Base-by-base conservation (phyloP, 768 basidiomycete genomes). In the Thelephora ganbajun region DNA sequence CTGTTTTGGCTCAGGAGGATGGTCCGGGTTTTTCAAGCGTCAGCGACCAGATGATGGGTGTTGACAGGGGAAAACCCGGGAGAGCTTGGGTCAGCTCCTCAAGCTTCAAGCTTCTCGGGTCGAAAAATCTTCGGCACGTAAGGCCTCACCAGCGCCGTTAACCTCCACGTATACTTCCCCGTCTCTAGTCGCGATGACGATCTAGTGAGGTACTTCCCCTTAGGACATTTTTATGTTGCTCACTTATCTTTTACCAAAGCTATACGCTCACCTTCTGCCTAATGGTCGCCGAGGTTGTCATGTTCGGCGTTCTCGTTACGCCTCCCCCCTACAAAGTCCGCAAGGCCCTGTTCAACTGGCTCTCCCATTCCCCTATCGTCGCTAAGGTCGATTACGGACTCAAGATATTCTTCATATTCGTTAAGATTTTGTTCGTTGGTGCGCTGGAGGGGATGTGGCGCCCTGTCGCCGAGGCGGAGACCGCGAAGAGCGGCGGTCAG, bases 331-430 rank as follows among this genome's bases (percentile, higher is more conserved):
- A 87, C 63, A 61, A 68, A 5, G 54, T 89, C 52, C 77, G 77
- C 59, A 82, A 84, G 69, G 58, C 59, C 0, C 61, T 93, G 43
- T 89, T 94, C 55, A 67, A 63, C 18, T 88, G 83, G 66, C 70
- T 86, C 45, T 76, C 79, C 0, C 76, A 78, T 51, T 87, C 75
- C 44, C 66, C 71, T 48, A 60, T 82, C 49, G 68, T 92, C 47
- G 89, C 86, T n/a, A 93, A 92, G 57, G 54, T 94, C 49, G 87
- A 89, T 6, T 96, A 96, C 61, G 91, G 70, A 18, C 72, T 96
- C 58, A 94, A 94, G 63, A 94, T 96, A 51, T 82, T 87, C 6
- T 96, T 94, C 71, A 92, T 96, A 52, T 92, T 93, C 57, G 79
- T 96, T 1, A 86, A 68, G 1, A 74, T 97, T 2, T 72, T 98